Evolutionary conservation across 768 basidiomycete genomes (phyloP).

Genomic region (Lentinula aciculospora): DNA sequence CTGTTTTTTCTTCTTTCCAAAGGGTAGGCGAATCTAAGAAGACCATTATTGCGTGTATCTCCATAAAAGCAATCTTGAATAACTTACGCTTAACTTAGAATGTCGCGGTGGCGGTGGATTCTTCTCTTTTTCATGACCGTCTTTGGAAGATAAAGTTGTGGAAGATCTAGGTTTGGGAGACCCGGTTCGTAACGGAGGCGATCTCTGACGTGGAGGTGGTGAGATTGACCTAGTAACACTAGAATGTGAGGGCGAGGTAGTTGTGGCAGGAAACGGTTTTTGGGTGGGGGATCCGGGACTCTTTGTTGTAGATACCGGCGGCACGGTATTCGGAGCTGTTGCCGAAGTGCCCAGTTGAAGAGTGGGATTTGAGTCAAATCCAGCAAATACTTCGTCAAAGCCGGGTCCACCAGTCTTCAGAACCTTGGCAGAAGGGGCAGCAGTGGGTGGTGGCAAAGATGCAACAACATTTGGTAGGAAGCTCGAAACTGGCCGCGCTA

Average conservation of each 20-base stretch:
- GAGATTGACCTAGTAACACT: conserved; percentile 28
- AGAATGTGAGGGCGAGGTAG: conserved; percentile 28
- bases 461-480: conserved; percentile 5
- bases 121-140: conserved; percentile 48
- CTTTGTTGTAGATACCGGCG: conserved; percentile 4
- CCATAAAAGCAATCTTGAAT: background rate
- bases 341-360: conserved; percentile 32
- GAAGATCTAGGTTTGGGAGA: conserved; percentile 53
- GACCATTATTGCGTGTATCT: conserved; percentile 8
- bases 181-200: conserved; percentile 43
- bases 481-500: conserved; percentile 3
- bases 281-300: conserved; percentile 19
- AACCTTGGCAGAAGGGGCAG: conserved; percentile 24
- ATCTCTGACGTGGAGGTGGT: conserved; percentile 34
- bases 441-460: conserved; percentile 21
- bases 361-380: conserved; percentile 32
- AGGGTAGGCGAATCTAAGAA: conserved; percentile 68
- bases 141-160: conserved; percentile 52
- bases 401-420: conserved; percentile 39
- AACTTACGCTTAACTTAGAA: conserved; percentile 74
- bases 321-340: background rate
- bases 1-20: conserved; percentile 70
- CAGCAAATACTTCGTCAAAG: conserved; percentile 54
- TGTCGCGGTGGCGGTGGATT: conserved; percentile 55
- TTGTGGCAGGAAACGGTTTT: conserved; percentile 23